phyloP scores from a whole-genome alignment of 345 rosid genomes.

The Limnanthes douglasii region DNA sequence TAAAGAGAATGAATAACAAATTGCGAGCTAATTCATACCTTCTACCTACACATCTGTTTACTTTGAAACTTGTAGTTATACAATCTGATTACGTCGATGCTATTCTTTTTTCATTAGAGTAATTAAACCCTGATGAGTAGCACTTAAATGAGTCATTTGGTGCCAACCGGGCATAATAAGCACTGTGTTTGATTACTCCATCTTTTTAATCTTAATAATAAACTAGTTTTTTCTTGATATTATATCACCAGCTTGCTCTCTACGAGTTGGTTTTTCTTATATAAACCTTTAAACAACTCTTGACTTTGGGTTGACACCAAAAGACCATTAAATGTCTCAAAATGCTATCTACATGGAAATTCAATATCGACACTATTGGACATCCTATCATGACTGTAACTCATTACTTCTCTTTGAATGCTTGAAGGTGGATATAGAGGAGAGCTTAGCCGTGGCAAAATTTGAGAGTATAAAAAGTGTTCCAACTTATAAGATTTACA shows the following conservation, averaged over 20 bases:
- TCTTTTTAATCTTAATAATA: too few relatives aligned
- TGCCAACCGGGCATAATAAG: too few relatives aligned
- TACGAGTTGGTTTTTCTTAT: too few relatives aligned
- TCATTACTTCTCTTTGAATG: neutral
- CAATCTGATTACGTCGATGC: too few relatives aligned
- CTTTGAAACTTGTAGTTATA: too few relatives aligned
- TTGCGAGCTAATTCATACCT: too few relatives aligned
- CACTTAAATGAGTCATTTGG: too few relatives aligned
- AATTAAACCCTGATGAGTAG: neutral
- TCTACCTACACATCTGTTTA: neutral
- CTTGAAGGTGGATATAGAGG: slow-evolving; percentile 55
- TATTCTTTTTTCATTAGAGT: neutral
- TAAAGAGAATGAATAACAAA: too few relatives aligned
- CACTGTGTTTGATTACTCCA: too few relatives aligned
- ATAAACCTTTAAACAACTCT: neutral
- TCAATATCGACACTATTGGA: neutral
- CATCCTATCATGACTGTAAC: too few relatives aligned
- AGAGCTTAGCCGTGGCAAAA: slow-evolving; percentile 38
- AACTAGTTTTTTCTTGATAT: too few relatives aligned
- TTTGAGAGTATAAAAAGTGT: slow-evolving; percentile 52
- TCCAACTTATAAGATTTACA: slow-evolving; percentile 72
- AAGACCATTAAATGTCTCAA: neutral
- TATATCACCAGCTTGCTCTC: neutral
- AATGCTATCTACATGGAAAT: neutral
- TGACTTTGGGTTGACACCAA: neutral